Percentiles rank a stretch among this genome's conserved stretches.
These are phyloP conservation scores for Elsinoe fawcettii DNA, from an alignment of 2,329 filamentous ascomycete species.

Conservation along the genomic window DNA sequence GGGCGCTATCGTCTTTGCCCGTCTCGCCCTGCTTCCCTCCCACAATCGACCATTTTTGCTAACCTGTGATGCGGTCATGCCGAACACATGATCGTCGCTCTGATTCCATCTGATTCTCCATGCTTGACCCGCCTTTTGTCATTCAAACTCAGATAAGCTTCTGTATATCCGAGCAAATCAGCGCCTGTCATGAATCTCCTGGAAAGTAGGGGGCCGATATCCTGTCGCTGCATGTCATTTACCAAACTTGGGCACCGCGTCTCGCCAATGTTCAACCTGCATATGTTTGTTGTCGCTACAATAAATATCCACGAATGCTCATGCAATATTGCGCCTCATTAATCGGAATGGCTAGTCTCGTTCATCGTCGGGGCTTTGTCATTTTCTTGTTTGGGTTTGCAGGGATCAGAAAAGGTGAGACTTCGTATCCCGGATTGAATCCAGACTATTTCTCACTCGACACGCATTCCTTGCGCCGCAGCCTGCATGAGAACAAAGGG, in stretches of 20 bases:
- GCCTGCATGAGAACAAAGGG: background rate
- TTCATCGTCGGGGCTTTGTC: background rate
- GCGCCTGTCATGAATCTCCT: background rate
- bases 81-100: background rate
- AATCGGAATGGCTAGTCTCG: background rate
- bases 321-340: background rate
- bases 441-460: background rate
- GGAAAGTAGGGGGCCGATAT: background rate
- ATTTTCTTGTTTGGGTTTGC: background rate
- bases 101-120: constrained; percentile 13
- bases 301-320: background rate
- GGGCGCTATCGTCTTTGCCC: background rate
- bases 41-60: background rate
- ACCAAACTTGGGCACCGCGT: constrained; percentile 10
- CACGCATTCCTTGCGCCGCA: constrained; percentile 6
- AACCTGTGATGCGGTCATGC: background rate
- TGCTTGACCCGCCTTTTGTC: background rate
- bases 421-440: constrained; percentile 1
- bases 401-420: constrained; percentile 1
- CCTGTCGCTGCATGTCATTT: constrained; percentile 6
- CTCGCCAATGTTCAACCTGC: background rate
- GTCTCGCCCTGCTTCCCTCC: background rate
- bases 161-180: background rate
- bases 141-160: constrained; percentile 1
- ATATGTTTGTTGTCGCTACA: background rate